Conservation (phyloP, 2,329 filamentous ascomycete genomes). For the Parastagonospora avenae region DNA sequence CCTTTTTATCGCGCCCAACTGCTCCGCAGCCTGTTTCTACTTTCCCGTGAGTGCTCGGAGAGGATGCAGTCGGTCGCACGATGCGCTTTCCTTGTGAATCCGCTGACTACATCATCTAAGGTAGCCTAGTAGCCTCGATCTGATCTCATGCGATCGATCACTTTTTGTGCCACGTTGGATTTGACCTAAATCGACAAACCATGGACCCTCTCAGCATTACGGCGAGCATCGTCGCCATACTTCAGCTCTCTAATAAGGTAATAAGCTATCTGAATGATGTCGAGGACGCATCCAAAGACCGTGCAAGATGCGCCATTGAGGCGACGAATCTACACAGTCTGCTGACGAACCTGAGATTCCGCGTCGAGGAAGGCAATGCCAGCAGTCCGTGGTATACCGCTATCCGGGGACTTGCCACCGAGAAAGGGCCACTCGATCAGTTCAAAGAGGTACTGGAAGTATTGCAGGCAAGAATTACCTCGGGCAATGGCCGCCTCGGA, state of each 20-base stretch:
- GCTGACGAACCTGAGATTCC: conserved; percentile 22
- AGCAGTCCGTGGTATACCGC: conserved; percentile 24
- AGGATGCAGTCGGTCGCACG: too few species aligned
- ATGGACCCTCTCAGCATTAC: conserved; percentile 31
- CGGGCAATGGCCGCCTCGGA: conserved; percentile 11
- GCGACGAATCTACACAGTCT: conserved; percentile 23
- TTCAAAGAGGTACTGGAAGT: conserved; percentile 26
- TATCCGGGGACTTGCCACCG: conserved; percentile 16
- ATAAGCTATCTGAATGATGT: conserved; percentile 28
- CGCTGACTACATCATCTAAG: too few species aligned
- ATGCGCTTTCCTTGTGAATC: too few species aligned
- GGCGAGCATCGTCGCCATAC: conserved; percentile 30
- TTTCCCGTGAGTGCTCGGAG: too few species aligned
- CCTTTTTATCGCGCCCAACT: too few species aligned
- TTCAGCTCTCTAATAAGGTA: conserved; percentile 26
- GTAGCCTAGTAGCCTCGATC: too few species aligned
- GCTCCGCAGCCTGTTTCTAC: too few species aligned
- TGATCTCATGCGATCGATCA: too few species aligned
- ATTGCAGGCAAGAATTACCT: conserved; percentile 17
- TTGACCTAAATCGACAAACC: background rate
- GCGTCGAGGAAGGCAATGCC: conserved; percentile 16
- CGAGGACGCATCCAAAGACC: conserved; percentile 30
- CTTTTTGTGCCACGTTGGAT: too few species aligned
- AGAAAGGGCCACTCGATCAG: conserved; percentile 33
- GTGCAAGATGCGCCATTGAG: conserved; percentile 20